Conservation (phyloP, 495 filamentous ascomycete species). For the Schizothecium vesticola region DNA sequence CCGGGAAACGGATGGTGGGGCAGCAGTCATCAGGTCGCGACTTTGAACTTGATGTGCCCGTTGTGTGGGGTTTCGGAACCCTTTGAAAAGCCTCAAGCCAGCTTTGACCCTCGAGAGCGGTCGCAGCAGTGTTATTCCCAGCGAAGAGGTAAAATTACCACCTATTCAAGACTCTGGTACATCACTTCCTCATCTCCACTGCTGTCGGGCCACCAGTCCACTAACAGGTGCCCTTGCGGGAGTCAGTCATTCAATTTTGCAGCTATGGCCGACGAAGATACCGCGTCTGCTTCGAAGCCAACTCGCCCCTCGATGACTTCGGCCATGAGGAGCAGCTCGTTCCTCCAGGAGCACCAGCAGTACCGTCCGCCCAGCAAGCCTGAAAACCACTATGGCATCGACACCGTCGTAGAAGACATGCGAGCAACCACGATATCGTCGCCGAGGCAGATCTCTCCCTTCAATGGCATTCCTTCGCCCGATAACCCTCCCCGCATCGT, state of each 20-base stretch:
- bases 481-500: constrained; percentile 49
- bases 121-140: neutral
- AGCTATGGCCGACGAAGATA: constrained; percentile 33
- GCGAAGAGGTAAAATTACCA: neutral
- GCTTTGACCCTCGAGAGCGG: neutral
- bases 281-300: constrained; percentile 20
- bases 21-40: neutral
- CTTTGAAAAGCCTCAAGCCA: neutral
- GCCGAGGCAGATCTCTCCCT: constrained; percentile 37
- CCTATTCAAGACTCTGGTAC: neutral
- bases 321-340: constrained; percentile 60
- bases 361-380: constrained; percentile 57
- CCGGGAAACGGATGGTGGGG: neutral
- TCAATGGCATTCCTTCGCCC: constrained; percentile 48
- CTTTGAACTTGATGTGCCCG: neutral
- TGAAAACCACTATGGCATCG: constrained; percentile 49
- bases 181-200: neutral
- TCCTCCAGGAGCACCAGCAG: constrained; percentile 67
- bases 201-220: neutral
- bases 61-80: neutral
- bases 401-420: constrained; percentile 49
- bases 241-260: neutral
- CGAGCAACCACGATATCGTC: constrained; percentile 30
- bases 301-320: constrained; percentile 41
- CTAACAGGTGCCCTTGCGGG: neutral